Percentiles rank a stretch among this genome's conserved stretches.
These are phyloP conservation scores for Russula emetica DNA, from an alignment of 768 basidiomycete genomes.

Conservation along the genomic window DNA sequence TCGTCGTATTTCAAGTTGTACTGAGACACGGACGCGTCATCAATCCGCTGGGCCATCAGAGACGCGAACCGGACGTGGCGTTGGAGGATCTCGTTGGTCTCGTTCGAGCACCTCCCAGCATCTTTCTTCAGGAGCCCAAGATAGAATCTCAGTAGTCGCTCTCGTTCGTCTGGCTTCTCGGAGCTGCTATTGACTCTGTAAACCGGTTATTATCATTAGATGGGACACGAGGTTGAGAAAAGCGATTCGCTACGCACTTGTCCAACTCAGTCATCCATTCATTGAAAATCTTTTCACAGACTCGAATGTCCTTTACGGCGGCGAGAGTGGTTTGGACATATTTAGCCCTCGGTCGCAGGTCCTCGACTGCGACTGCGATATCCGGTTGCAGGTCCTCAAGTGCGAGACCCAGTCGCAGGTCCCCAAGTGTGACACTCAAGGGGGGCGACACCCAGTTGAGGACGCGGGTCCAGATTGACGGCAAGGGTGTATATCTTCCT, in stretches of 20 bases:
- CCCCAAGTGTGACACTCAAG: not conserved
- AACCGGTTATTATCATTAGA: not conserved
- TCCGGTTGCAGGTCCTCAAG: no score
- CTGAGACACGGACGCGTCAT: constrained; percentile 15
- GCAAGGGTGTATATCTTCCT: constrained; percentile 14
- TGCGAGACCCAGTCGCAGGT: no score
- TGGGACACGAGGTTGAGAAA: not conserved
- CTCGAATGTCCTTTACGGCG: constrained; percentile 15
- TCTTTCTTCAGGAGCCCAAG: constrained; percentile 5
- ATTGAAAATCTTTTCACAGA: constrained; percentile 19
- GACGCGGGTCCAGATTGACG: constrained; percentile 10
- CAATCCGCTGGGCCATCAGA: constrained; percentile 14
- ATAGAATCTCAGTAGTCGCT: not conserved
- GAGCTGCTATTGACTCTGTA: not conserved
- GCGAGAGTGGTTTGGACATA: constrained; percentile 9
- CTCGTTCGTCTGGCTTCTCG: constrained; percentile 10
- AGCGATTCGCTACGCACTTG: constrained; percentile 11
- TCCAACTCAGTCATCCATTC: constrained; percentile 11
- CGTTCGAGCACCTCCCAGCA: constrained; percentile 7
- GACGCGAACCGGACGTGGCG: constrained; percentile 16
- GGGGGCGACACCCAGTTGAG: constrained; percentile 4
- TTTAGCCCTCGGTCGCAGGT: not conserved
- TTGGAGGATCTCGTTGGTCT: constrained; percentile 16
- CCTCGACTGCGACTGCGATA: not conserved
- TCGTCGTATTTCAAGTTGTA: constrained; percentile 13